phyloP scores from a whole-genome alignment of 306 rosid species.

The Aeschynomene evenia region DNA sequence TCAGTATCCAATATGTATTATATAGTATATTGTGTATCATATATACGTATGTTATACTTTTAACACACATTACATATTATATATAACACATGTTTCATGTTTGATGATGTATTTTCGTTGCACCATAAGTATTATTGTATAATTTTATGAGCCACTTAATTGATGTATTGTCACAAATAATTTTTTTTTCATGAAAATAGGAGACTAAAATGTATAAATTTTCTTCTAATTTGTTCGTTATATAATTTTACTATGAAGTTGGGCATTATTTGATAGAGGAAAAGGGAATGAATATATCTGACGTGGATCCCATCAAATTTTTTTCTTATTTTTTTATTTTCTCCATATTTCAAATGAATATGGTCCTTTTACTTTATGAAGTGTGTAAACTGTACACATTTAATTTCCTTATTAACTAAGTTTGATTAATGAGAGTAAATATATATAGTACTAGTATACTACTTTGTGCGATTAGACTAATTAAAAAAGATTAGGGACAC shows the following conservation, averaged over 20 bases:
- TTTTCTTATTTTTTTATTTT: neutral
- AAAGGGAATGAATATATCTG: slow-evolving; percentile 10
- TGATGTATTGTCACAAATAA: no score
- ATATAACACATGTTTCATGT: no score
- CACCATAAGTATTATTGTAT: no score
- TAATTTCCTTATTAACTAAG: neutral
- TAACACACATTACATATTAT: no score
- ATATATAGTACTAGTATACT: neutral
- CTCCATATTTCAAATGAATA: neutral
- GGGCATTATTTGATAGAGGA: neutral
- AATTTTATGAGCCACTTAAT: no score
- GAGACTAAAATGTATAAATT: neutral
- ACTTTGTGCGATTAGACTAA: neutral
- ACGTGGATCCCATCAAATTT: slow-evolving; percentile 16
- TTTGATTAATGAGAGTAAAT: neutral
- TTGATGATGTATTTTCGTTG: no score
- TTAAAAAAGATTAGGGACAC: neutral
- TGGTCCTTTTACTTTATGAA: neutral
- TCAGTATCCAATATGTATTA: no score
- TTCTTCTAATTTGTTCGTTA: slow-evolving; percentile 3
- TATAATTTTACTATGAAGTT: neutral
- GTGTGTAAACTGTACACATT: no score
- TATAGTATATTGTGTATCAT: no score
- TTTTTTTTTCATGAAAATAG: neutral
- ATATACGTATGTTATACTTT: no score